Conservation (phyloP, 1,284 basidiomycete species). For the Microbotryum lychnidis-dioicae region DNA sequence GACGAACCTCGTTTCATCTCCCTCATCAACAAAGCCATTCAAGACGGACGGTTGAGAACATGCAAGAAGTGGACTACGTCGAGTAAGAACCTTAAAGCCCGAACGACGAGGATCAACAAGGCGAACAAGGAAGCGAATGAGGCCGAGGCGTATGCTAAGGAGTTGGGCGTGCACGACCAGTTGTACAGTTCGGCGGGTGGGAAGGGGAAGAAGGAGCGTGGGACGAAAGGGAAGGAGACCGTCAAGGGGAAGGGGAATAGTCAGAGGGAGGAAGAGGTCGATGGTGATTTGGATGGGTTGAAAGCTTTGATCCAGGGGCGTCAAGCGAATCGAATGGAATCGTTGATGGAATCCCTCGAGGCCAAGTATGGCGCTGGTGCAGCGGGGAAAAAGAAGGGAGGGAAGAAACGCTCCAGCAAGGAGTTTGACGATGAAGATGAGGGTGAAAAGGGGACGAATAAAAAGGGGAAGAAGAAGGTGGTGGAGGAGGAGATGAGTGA, state of each 20-base stretch:
- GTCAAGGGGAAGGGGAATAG: conserved; percentile 40
- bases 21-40: conserved; percentile 61
- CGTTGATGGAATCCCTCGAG: conserved; percentile 48
- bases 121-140: conserved; percentile 68
- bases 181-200: conserved; percentile 51
- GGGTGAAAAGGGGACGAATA: conserved; percentile 45
- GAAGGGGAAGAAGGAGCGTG: conserved; percentile 47
- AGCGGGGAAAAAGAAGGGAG: conserved; percentile 34
- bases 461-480: conserved; percentile 43
- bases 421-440: conserved; percentile 40
- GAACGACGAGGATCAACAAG: conserved; percentile 49
- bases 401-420: conserved; percentile 42
- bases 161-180: conserved; percentile 88
- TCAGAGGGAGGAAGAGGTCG: conserved; percentile 43
- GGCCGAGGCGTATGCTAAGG: conserved; percentile 75
- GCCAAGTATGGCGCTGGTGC: conserved; percentile 62
- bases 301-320: conserved; percentile 74
- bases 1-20: conserved; percentile 76
- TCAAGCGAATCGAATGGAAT: conserved; percentile 63
- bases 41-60: conserved; percentile 48
- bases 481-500: conserved; percentile 50
- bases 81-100: conserved; percentile 67
- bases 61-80: conserved; percentile 60
- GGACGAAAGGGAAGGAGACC: conserved; percentile 54
- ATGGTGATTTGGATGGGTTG: conserved; percentile 59